phyloP scores from a whole-genome alignment of 768 basidiomycete genomes.

The Suillus spraguei region DNA sequence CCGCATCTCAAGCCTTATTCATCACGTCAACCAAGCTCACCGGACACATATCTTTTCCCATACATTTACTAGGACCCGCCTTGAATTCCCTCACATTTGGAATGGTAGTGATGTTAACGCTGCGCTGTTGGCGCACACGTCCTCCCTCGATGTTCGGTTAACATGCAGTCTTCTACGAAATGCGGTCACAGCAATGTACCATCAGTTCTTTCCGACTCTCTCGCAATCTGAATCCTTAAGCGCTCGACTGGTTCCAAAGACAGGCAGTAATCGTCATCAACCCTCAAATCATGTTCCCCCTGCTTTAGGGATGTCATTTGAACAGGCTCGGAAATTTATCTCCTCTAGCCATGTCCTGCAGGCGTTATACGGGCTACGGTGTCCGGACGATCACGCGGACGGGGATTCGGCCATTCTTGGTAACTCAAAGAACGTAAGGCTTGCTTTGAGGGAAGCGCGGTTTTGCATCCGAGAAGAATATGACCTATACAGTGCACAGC shows the following conservation, averaged over 20 bases:
- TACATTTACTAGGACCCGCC: not conserved
- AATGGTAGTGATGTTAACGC: not conserved
- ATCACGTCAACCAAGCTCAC: not conserved
- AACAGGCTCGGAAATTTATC: not conserved
- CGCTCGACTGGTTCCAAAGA: not conserved
- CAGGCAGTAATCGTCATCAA: not conserved
- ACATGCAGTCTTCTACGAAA: not conserved
- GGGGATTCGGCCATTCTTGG: not conserved
- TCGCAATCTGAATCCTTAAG: not conserved
- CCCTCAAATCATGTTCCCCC: not conserved
- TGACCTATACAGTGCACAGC: no score
- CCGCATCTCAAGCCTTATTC: not conserved
- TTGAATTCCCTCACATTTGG: not conserved
- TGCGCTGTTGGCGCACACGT: not conserved
- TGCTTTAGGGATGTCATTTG: not conserved
- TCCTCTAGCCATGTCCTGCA: not conserved
- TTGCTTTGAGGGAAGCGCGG: no score
- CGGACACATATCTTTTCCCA: not conserved
- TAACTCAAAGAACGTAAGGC: not conserved
- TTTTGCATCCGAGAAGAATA: no score
- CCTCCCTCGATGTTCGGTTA: not conserved
- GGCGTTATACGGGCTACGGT: not conserved
- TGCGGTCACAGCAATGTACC: not conserved
- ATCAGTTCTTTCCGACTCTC: not conserved
- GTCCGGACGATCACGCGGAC: not conserved